Evolutionary conservation across 371 early-diverging fungal species (phyloP).

Genomic region (Dichotomocladium elegans): DNA sequence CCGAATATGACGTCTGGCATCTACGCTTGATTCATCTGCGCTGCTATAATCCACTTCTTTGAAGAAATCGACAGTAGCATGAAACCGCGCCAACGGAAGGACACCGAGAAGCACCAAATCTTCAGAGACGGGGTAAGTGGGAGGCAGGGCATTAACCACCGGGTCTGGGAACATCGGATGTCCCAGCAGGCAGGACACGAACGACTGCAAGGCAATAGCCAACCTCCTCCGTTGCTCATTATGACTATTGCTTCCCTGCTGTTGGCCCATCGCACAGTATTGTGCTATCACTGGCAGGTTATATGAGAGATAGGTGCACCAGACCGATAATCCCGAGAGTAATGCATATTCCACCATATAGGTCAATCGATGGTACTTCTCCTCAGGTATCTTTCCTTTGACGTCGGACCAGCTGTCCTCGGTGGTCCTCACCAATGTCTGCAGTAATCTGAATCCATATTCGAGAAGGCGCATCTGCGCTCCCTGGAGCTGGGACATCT

Average conservation of each 20-base stretch:
- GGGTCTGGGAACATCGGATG: constrained; percentile 42
- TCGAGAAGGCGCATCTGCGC: constrained; percentile 28
- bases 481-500: constrained; percentile 20
- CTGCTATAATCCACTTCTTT: constrained; percentile 27
- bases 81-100: constrained; percentile 26
- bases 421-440: constrained; percentile 14
- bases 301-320: constrained; percentile 32
- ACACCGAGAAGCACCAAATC: constrained; percentile 32
- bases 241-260: constrained; percentile 13
- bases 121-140: constrained; percentile 40
- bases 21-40: constrained; percentile 12
- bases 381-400: constrained; percentile 9
- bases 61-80: constrained; percentile 38
- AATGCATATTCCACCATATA: constrained; percentile 22
- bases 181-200: constrained; percentile 25
- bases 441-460: constrained; percentile 26
- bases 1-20: constrained; percentile 38
- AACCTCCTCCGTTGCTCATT: constrained; percentile 18
- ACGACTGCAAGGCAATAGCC: constrained; percentile 28
- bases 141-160: constrained; percentile 28
- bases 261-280: constrained; percentile 21
- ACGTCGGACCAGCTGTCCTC: constrained; percentile 12
- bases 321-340: constrained; percentile 35
- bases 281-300: constrained; percentile 28
- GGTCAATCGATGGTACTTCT: constrained; percentile 10